A percentile compares a stretch with the other conserved stretches of the same genome.
These are phyloP conservation scores for Austroboletus sp. DNA, from an alignment of 1,284 basidiomycete genomes.

Conservation along the genomic window DNA sequence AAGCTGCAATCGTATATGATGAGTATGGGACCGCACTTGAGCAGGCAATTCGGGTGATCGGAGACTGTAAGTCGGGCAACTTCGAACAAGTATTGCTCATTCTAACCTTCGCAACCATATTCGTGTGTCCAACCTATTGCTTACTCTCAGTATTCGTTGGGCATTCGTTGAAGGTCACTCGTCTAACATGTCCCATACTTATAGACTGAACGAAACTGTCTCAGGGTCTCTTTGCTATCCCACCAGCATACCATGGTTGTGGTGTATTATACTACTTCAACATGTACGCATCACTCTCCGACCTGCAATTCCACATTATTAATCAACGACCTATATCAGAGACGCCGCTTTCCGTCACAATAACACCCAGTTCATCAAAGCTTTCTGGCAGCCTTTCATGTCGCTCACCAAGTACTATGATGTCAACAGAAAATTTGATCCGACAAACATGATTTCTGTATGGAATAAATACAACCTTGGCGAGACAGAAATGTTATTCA, in stretches of 20 bases:
- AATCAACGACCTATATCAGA: neutral
- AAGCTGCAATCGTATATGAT: constrained; percentile 11
- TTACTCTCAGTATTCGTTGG: constrained; percentile 13
- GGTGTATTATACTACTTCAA: constrained; percentile 20
- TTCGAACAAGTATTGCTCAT: neutral
- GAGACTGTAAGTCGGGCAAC: constrained; percentile 18
- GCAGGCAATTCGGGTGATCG: constrained; percentile 16
- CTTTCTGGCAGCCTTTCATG: constrained; percentile 26
- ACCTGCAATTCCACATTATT: neutral
- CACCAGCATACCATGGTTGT: constrained; percentile 14
- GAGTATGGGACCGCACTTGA: constrained; percentile 10
- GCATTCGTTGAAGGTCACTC: constrained; percentile 20
- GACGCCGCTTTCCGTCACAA: constrained; percentile 10
- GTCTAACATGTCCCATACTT: neutral
- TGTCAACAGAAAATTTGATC: constrained; percentile 20
- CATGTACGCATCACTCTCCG: constrained; percentile 1
- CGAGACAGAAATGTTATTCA: constrained; percentile 29
- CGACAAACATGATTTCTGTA: constrained; percentile 20
- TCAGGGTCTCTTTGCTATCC: constrained; percentile 22
- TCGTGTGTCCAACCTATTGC: constrained; percentile 21
- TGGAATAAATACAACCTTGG: constrained; percentile 16
- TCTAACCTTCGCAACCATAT: constrained; percentile 13
- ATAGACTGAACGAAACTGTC: neutral
- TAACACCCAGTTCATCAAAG: constrained; percentile 20
- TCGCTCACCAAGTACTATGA: constrained; percentile 17